These are phyloP conservation scores for Puccinia novopanici DNA, from an alignment of 1,284 basidiomycete genomes.

Conservation along the genomic window DNA sequence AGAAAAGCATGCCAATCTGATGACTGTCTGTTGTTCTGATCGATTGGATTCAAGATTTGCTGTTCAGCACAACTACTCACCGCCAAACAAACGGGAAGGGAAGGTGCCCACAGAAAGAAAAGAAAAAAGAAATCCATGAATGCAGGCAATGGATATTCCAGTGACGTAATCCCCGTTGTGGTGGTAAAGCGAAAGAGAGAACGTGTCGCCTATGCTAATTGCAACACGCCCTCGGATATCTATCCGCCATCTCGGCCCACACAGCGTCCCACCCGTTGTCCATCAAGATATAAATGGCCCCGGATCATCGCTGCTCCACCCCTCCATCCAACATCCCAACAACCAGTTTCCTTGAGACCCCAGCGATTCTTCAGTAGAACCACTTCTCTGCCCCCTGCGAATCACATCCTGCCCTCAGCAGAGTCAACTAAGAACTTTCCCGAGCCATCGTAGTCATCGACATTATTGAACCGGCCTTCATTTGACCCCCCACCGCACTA, in stretches of 20 bases:
- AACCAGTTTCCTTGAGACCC: neutral
- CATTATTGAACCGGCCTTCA: too few species aligned
- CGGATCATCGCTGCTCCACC: neutral
- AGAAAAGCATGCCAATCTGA: conserved; percentile 8
- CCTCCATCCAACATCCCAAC: neutral
- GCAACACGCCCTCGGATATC: too few species aligned
- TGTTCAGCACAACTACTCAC: neutral
- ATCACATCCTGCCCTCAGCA: too few species aligned
- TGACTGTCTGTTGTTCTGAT: too few species aligned
- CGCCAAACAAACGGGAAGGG: conserved; percentile 23
- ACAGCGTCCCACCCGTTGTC: too few species aligned
- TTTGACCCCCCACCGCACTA: too few species aligned
- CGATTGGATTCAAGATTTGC: conserved; percentile 2
- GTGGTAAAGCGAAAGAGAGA: conserved; percentile 10
- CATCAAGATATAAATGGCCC: too few species aligned
- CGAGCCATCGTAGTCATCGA: too few species aligned
- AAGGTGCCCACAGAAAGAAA: neutral
- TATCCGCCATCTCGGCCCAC: too few species aligned
- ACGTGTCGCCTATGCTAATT: neutral
- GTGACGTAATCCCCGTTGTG: conserved; percentile 31
- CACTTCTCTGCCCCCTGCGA: too few species aligned
- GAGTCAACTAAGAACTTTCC: neutral
- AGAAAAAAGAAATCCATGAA: conserved; percentile 11
- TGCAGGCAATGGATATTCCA: neutral
- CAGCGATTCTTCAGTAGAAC: neutral